Evolutionary conservation across 441 rosid genomes (phyloP).

Genomic region (Macaranga tanarius): DNA sequence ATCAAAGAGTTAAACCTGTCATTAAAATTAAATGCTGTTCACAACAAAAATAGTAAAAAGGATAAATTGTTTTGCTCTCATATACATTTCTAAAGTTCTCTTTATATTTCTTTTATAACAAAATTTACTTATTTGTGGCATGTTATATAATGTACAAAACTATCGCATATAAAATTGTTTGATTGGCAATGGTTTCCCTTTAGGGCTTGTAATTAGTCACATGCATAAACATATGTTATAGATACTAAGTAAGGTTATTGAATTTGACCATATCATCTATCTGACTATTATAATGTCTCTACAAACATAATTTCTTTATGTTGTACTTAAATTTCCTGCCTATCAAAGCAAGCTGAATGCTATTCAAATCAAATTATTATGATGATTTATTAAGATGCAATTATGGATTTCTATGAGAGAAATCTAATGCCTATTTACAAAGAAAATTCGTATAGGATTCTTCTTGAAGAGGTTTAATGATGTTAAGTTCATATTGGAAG

Average conservation of each 20-base stretch:
- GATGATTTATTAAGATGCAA: constrained; percentile 28
- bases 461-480: constrained; percentile 30
- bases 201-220: background rate
- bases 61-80: too few relatives aligned
- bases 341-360: constrained; percentile 38
- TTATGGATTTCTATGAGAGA: constrained; percentile 30
- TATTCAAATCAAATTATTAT: constrained; percentile 32
- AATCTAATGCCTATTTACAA: constrained; percentile 28
- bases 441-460: constrained; percentile 29
- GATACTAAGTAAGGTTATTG: background rate
- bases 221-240: background rate
- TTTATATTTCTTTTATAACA: background rate
- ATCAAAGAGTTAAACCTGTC: too few relatives aligned
- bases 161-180: background rate
- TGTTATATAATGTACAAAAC: too few relatives aligned
- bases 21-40: too few relatives aligned
- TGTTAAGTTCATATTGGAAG: constrained; percentile 30
- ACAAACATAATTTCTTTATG: constrained; percentile 15
- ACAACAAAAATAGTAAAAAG: too few relatives aligned
- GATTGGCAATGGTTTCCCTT: background rate
- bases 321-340: constrained; percentile 39
- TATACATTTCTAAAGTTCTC: too few relatives aligned
- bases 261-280: constrained; percentile 15
- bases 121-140: background rate
- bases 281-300: constrained; percentile 15